Evolutionary conservation across 2,329 filamentous ascomycete genomes (phyloP).

Genomic region (Paracorniculantispora psalliotae): DNA sequence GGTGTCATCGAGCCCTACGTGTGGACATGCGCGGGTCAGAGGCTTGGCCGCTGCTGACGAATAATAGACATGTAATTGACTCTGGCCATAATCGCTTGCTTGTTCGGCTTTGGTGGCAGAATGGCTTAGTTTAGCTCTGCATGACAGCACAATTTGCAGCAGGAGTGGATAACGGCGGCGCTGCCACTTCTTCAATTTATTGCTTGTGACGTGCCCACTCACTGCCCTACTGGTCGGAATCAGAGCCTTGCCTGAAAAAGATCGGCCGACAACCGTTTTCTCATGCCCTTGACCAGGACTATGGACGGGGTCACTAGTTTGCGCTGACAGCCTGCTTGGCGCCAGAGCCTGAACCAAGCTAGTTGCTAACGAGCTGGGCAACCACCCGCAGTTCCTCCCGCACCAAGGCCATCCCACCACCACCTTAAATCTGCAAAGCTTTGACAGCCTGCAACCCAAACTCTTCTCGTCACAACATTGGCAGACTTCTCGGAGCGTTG

Average conservation of each 20-base stretch:
- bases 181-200: background rate
- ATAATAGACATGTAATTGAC: no score
- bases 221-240: slow-evolving; percentile 4
- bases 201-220: background rate
- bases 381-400: background rate
- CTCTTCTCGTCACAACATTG: background rate
- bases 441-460: background rate
- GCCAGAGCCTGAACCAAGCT: background rate
- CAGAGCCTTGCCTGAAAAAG: background rate
- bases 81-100: no score
- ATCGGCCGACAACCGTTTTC: slow-evolving; percentile 3
- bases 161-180: background rate
- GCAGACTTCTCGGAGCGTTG: background rate
- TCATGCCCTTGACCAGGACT: background rate
- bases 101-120: background rate
- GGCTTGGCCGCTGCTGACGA: no score
- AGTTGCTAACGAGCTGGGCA: background rate
- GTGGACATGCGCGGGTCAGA: no score
- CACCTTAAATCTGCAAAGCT: background rate
- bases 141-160: background rate
- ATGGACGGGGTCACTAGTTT: background rate
- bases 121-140: background rate
- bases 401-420: background rate
- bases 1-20: no score
- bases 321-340: slow-evolving; percentile 3